These are phyloP conservation scores for Nephelium lappaceum DNA, from an alignment of 345 rosid genomes.

Conservation along the genomic window DNA sequence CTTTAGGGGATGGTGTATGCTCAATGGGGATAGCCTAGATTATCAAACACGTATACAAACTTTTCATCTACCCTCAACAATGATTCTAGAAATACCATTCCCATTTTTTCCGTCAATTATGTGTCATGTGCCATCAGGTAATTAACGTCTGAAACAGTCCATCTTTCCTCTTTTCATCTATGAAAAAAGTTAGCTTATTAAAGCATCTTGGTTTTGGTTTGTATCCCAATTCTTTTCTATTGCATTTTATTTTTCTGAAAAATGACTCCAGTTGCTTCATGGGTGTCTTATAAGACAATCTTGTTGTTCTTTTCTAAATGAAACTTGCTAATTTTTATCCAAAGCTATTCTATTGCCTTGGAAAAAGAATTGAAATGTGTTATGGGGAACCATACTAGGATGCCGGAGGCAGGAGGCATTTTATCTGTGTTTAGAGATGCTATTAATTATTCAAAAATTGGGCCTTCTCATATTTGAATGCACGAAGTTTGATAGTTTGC, in stretches of 20 bases:
- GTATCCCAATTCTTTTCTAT: neutral
- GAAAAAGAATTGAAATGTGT: neutral
- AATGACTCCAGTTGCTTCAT: neutral
- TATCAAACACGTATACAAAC: neutral
- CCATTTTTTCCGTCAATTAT: neutral
- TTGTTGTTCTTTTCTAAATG: neutral
- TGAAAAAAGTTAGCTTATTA: neutral
- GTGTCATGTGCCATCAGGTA: neutral
- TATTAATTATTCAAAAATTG: constrained; percentile 4
- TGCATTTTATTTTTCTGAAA: neutral
- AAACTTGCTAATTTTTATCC: neutral
- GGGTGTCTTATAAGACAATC: neutral
- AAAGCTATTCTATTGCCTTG: neutral
- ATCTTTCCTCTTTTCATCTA: neutral
- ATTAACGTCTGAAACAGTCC: neutral
- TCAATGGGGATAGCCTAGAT: neutral
- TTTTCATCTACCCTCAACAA: neutral
- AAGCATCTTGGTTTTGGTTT: neutral
- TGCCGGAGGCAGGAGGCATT: neutral
- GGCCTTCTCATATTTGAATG: constrained; percentile 8
- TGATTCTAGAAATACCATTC: too few species aligned
- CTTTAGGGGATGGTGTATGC: neutral
- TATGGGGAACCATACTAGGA: neutral
- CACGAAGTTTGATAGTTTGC: neutral
- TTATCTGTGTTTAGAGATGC: neutral